These are phyloP conservation scores for Solanum clarkiae DNA, from an alignment of 257 asterid species.

Conservation along the genomic window DNA sequence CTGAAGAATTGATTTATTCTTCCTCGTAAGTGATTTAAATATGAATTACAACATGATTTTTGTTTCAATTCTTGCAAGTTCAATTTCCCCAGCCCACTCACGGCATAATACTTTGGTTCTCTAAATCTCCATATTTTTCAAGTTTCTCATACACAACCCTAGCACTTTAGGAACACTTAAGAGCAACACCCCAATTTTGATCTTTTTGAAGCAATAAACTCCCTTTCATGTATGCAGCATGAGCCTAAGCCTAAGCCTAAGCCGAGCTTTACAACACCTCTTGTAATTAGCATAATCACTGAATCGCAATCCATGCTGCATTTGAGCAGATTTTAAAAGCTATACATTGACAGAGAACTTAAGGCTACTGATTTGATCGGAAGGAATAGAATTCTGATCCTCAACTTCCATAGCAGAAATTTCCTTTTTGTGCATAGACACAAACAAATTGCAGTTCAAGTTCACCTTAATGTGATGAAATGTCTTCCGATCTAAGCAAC, in stretches of 20 bases:
- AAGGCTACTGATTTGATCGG: slow-evolving; percentile 49
- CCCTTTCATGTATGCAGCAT: slow-evolving; percentile 94
- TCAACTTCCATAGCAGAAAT: slow-evolving; percentile 70
- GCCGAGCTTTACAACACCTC: slow-evolving; percentile 89
- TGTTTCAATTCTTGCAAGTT: too few relatives aligned
- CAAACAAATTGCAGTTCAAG: too few relatives aligned
- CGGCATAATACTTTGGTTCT: slow-evolving; percentile 85
- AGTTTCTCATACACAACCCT: slow-evolving; percentile 99
- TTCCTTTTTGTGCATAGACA: slow-evolving; percentile 4
- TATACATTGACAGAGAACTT: slow-evolving; percentile 83
- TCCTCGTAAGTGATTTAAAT: too few relatives aligned
- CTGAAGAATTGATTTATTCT: too few relatives aligned
- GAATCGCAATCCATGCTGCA: slow-evolving; percentile 98
- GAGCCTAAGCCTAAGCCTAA: slow-evolving; percentile 49
- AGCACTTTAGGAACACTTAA: slow-evolving; percentile 84
- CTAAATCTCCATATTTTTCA: slow-evolving; percentile 93
- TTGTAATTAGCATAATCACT: slow-evolving; percentile 93
- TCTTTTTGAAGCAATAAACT: slow-evolving; percentile 83
- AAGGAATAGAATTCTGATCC: slow-evolving; percentile 25
- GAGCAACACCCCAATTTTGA: slow-evolving; percentile 81
- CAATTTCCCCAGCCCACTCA: slow-evolving; percentile 91
- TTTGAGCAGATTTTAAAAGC: slow-evolving; percentile 88
- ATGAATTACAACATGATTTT: too few relatives aligned
- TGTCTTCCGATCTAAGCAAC: too few relatives aligned
- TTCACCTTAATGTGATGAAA: too few relatives aligned